Percentiles rank a stretch among this genome's conserved stretches.
Evolutionary conservation across 2,329 filamentous ascomycete species (phyloP).

Genomic region (Fusarium sublunatum): DNA sequence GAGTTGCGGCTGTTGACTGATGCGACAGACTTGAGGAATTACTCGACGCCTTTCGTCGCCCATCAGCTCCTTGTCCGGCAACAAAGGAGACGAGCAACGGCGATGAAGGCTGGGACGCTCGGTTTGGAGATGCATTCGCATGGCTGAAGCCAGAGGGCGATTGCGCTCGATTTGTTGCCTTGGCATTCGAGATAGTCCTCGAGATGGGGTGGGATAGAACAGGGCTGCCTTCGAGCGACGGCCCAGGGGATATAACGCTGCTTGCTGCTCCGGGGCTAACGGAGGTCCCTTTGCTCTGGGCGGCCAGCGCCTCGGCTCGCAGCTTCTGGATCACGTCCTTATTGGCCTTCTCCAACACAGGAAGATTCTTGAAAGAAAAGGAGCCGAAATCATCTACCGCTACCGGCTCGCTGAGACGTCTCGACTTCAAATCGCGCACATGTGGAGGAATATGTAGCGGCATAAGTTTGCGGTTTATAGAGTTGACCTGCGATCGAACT

Average conservation of each 20-base stretch:
- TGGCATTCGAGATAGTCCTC: slow-evolving; percentile 84
- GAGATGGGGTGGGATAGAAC: slow-evolving; percentile 83
- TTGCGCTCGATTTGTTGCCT: slow-evolving; percentile 79
- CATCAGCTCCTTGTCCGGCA: slow-evolving; percentile 81
- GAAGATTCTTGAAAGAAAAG: slow-evolving; percentile 97
- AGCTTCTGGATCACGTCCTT: slow-evolving; percentile 99
- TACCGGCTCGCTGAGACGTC: slow-evolving; percentile 90
- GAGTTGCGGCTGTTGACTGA: slow-evolving; percentile 68
- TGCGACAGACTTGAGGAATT: slow-evolving; percentile 87
- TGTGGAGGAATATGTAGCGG: slow-evolving; percentile 96
- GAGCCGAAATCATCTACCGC: slow-evolving; percentile 92
- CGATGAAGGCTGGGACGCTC: slow-evolving; percentile 74
- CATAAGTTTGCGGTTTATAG: slow-evolving; percentile 91
- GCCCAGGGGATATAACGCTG: slow-evolving; percentile 68
- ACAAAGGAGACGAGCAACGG: slow-evolving; percentile 97
- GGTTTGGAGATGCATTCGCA: slow-evolving; percentile 85
- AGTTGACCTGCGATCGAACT: slow-evolving; percentile 85
- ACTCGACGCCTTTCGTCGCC: slow-evolving; percentile 89
- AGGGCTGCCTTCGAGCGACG: slow-evolving; percentile 85
- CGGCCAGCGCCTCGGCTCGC: slow-evolving; percentile 85
- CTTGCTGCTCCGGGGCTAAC: slow-evolving; percentile 58
- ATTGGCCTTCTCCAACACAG: slow-evolving; percentile 96
- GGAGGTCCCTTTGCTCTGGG: slow-evolving; percentile 65
- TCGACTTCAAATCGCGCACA: slow-evolving; percentile 88
- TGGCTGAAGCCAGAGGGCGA: slow-evolving; percentile 87